A percentile compares a stretch with the other conserved stretches of the same genome.
Evolutionary conservation across 179 eudicot genomes (phyloP).

Genomic region (Drosera spatulata): DNA sequence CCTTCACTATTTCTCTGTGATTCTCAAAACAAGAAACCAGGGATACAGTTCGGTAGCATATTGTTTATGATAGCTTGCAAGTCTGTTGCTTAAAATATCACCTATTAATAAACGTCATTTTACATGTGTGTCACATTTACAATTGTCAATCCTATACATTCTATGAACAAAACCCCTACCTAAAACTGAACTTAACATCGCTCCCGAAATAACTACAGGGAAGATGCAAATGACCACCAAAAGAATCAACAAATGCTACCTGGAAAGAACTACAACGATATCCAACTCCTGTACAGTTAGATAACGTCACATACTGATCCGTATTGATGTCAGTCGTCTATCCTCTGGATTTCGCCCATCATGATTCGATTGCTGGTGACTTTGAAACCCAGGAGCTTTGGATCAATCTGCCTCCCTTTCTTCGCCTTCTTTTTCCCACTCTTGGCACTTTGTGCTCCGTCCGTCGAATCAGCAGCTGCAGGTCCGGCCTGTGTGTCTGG

Average conservation of each 20-base stretch:
- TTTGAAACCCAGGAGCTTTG: constrained; percentile 95
- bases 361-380: constrained; percentile 93
- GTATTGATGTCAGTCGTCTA: constrained; percentile 41
- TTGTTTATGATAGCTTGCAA: no score
- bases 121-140: no score
- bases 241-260: not conserved
- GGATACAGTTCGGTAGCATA: no score
- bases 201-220: constrained; percentile 1
- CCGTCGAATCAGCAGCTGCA: constrained; percentile 30
- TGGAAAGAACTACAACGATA: not conserved
- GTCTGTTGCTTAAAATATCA: no score
- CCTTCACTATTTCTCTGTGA: no score
- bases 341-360: constrained; percentile 98
- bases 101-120: no score
- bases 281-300: constrained; percentile 8
- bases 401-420: constrained; percentile 92
- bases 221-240: not conserved
- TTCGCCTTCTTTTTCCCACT: constrained; percentile 87
- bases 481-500: constrained; percentile 24
- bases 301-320: not conserved
- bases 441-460: constrained; percentile 45
- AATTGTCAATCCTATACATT: no score
- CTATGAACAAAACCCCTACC: no score
- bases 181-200: not conserved
- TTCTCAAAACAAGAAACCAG: no score